A percentile compares a stretch with the other conserved stretches of the same genome.
phyloP scores from a whole-genome alignment of 495 filamentous ascomycete genomes.

The Extremus antarcticus region DNA sequence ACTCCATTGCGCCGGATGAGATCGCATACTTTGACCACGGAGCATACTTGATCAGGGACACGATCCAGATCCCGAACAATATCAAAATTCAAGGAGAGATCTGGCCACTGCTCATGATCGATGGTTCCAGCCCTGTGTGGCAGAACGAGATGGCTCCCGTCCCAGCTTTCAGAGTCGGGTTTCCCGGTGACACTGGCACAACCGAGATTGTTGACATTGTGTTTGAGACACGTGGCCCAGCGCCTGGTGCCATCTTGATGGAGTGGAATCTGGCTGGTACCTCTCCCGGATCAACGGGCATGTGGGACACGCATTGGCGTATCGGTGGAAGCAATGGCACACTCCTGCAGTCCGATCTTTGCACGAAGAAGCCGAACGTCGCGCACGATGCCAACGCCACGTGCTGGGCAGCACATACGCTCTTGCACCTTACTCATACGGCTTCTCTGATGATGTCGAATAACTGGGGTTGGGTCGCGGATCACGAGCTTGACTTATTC shows the following conservation, averaged over 20 bases:
- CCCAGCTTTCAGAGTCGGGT: constrained; percentile 66
- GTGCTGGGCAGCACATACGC: constrained; percentile 69
- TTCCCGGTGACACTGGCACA: constrained; percentile 62
- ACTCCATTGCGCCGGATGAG: constrained; percentile 48
- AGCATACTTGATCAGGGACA: constrained; percentile 73
- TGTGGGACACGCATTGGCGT: constrained; percentile 92
- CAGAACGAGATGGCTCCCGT: constrained; percentile 56
- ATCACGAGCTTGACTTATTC: constrained; percentile 74
- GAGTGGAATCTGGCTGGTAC: constrained; percentile 75
- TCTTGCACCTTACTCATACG: constrained; percentile 63
- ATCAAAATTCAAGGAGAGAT: constrained; percentile 82
- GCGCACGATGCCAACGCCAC: constrained; percentile 37
- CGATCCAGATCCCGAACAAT: constrained; percentile 69
- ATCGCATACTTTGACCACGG: constrained; percentile 90
- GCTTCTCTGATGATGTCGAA: constrained; percentile 79
- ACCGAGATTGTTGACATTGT: constrained; percentile 80
- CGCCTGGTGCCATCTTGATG: constrained; percentile 78
- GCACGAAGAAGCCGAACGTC: constrained; percentile 55
- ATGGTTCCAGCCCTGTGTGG: constrained; percentile 46
- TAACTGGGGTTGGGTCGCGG: constrained; percentile 89
- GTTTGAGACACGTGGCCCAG: constrained; percentile 64
- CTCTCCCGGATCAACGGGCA: constrained; percentile 47
- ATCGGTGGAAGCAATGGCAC: constrained; percentile 76
- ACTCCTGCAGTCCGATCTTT: constrained; percentile 62
- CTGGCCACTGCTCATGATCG: constrained; percentile 78